Evolutionary conservation across 2,329 filamentous ascomycete species (phyloP).

Genomic region (Fusarium austroafricanum): DNA sequence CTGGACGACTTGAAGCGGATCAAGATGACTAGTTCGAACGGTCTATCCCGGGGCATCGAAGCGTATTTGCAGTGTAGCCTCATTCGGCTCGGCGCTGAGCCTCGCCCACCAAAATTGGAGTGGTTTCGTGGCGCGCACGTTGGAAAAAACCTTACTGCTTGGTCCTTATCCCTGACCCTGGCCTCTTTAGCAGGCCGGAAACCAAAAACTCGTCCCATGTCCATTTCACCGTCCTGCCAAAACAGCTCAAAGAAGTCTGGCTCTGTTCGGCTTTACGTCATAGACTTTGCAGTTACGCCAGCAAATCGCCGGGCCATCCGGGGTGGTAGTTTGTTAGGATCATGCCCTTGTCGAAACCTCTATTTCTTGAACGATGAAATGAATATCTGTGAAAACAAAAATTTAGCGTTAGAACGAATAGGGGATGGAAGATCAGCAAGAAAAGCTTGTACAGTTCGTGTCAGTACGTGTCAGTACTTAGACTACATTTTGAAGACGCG

Average conservation of each 20-base stretch:
- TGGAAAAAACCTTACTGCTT: slow-evolving; percentile 22
- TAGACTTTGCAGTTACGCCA: slow-evolving; percentile 22
- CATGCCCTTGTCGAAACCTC: neutral
- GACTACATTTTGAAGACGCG: slow-evolving; percentile 20
- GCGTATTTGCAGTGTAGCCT: slow-evolving; percentile 20
- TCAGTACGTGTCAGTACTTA: slow-evolving; percentile 10
- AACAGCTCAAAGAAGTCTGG: slow-evolving; percentile 13
- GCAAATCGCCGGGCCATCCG: slow-evolving; percentile 35
- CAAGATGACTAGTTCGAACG: slow-evolving; percentile 34
- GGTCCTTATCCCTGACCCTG: slow-evolving; percentile 31
- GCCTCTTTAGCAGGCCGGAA: slow-evolving; percentile 13
- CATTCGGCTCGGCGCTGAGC: slow-evolving; percentile 31
- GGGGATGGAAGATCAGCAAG: neutral
- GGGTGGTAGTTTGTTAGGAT: slow-evolving; percentile 1
- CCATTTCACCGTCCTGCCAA: slow-evolving; percentile 27
- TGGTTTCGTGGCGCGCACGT: slow-evolving; percentile 29
- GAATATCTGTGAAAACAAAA: neutral
- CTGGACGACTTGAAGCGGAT: slow-evolving; percentile 17
- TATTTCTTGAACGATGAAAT: neutral
- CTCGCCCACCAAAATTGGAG: slow-evolving; percentile 21
- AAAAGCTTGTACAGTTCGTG: slow-evolving; percentile 23
- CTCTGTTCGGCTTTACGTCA: slow-evolving; percentile 36
- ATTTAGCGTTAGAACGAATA: neutral
- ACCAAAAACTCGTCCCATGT: slow-evolving; percentile 39
- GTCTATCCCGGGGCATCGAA: slow-evolving; percentile 32